Percentiles rank a stretch among this genome's conserved stretches.
phyloP scores from a whole-genome alignment of 2,329 filamentous ascomycete genomes.

The Whalleya microplaca region DNA sequence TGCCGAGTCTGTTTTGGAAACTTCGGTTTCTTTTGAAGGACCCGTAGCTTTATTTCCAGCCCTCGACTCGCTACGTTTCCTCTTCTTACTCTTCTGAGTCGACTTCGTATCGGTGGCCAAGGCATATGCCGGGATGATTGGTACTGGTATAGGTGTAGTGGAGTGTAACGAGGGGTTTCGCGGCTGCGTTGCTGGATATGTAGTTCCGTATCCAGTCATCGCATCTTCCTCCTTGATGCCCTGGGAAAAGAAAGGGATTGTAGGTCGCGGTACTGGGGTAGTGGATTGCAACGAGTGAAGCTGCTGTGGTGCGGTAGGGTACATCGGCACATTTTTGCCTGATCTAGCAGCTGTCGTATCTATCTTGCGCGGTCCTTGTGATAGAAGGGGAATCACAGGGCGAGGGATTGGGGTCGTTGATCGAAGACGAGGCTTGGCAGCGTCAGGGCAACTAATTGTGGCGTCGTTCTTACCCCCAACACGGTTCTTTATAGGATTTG shows the following conservation, averaged over 20 bases:
- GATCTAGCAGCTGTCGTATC: background rate
- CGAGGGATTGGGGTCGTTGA: background rate
- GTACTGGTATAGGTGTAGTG: too few relatives aligned
- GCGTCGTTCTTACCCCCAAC: background rate
- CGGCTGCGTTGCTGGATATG: background rate
- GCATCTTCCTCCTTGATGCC: background rate
- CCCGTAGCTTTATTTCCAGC: background rate
- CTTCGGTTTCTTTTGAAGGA: background rate
- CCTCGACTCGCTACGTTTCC: background rate
- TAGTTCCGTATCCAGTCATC: background rate
- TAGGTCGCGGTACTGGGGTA: background rate
- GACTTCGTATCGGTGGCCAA: background rate
- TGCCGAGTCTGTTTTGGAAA: background rate
- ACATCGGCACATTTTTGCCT: too few relatives aligned
- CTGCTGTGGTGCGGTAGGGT: background rate
- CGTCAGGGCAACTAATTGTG: background rate
- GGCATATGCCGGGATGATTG: background rate
- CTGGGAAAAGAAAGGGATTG: background rate
- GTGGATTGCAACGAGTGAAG: background rate
- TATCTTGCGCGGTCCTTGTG: background rate
- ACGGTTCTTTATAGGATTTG: background rate
- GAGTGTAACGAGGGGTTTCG: too few relatives aligned
- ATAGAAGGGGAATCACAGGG: background rate
- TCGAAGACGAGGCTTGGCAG: background rate
- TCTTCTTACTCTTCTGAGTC: background rate